A percentile compares a stretch with the other conserved stretches of the same genome.
These are phyloP conservation scores for Pogostemon cablin DNA, from an alignment of 257 asterid genomes.

Conservation along the genomic window DNA sequence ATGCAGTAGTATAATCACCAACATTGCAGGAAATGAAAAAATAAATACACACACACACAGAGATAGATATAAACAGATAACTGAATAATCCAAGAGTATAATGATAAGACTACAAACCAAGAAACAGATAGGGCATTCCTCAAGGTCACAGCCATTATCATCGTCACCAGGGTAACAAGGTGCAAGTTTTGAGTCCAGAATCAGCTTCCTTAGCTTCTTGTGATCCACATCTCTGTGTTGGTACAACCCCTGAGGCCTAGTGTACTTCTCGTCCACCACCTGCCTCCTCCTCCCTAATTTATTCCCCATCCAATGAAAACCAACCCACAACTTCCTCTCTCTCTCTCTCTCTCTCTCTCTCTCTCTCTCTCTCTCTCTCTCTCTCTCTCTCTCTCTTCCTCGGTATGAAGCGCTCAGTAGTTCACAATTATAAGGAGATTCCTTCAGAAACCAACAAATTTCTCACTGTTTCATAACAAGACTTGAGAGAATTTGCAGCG, in stretches of 20 bases:
- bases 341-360: neutral
- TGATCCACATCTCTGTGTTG: conserved; percentile 95
- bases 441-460: conserved; percentile 29
- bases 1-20: neutral
- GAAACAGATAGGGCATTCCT: conserved; percentile 99
- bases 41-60: neutral
- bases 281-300: conserved; percentile 93
- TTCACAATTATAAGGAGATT: conserved; percentile 37
- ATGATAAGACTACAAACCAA: conserved; percentile 60
- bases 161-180: conserved; percentile 99
- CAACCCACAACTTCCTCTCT: conserved; percentile 28
- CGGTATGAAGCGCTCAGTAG: conserved; percentile 1
- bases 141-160: conserved; percentile 77
- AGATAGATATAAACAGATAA: neutral
- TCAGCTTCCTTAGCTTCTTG: conserved; percentile 94
- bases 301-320: conserved; percentile 73
- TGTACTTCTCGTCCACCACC: conserved; percentile 98
- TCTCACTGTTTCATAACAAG: conserved; percentile 26
- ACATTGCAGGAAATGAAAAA: neutral
- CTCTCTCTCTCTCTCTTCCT: neutral
- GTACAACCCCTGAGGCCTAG: conserved; percentile 99
- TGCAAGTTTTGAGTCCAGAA: conserved; percentile 89
- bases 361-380: conserved; percentile 5
- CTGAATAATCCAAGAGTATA: neutral
- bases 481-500: conserved; percentile 29